phyloP scores from a whole-genome alignment of 2,329 filamentous ascomycete species.

The Scleromitrula shiraiana region DNA sequence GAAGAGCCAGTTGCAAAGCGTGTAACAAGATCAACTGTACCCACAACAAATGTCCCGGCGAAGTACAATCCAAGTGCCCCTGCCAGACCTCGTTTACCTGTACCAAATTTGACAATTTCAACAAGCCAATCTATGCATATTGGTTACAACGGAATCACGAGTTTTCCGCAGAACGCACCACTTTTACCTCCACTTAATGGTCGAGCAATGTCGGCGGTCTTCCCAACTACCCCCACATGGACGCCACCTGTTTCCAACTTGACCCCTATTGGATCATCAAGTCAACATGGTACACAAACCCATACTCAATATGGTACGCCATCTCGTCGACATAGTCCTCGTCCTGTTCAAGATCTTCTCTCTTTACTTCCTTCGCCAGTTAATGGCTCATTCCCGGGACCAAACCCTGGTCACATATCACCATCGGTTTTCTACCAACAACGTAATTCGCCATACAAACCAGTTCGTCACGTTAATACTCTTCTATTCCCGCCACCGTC shows the following conservation, averaged over 20 bases:
- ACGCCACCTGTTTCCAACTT: slow-evolving; percentile 34
- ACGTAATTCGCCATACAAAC: slow-evolving; percentile 85
- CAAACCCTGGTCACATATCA: slow-evolving; percentile 51
- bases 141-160: slow-evolving; percentile 16
- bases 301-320: slow-evolving; percentile 23
- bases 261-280: slow-evolving; percentile 21
- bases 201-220: slow-evolving; percentile 72
- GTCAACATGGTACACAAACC: slow-evolving; percentile 4
- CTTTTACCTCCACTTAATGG: slow-evolving; percentile 24
- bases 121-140: slow-evolving; percentile 25
- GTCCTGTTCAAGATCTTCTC: slow-evolving; percentile 28
- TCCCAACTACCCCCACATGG: slow-evolving; percentile 45
- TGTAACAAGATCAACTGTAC: slow-evolving; percentile 21
- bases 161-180: slow-evolving; percentile 22
- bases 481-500: slow-evolving; percentile 84
- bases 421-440: slow-evolving; percentile 83
- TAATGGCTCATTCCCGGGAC: slow-evolving; percentile 32
- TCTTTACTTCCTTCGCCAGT: slow-evolving; percentile 31
- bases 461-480: slow-evolving; percentile 81
- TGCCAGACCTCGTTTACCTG: slow-evolving; percentile 48
- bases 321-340: slow-evolving; percentile 28
- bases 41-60: not conserved
- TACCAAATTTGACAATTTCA: slow-evolving; percentile 56
- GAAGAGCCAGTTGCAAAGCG: slow-evolving; percentile 50
- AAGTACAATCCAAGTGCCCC: slow-evolving; percentile 13